A percentile compares a stretch with the other conserved stretches of the same genome.
These are phyloP conservation scores for Euphorbia peplus DNA, from an alignment of 345 rosid genomes.

Conservation along the genomic window DNA sequence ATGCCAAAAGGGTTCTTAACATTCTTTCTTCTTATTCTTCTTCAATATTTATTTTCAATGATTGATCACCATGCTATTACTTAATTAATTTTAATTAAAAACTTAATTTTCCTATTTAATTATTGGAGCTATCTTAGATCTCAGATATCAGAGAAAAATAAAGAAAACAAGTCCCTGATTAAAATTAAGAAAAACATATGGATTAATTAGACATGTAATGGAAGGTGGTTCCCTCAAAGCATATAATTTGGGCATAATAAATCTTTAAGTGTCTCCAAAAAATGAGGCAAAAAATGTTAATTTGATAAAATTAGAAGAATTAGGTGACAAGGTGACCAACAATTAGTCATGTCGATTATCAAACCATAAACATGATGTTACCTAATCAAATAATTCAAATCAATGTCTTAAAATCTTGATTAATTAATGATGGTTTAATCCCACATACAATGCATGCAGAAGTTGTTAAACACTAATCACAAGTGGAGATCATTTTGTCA, in stretches of 20 bases:
- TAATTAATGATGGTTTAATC: conserved; percentile 10
- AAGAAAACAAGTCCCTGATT: neutral
- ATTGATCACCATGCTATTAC: neutral
- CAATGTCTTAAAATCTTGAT: neutral
- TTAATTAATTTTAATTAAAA: neutral
- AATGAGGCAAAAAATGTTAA: conserved; percentile 18
- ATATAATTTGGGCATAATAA: conserved; percentile 12
- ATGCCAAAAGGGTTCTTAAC: neutral
- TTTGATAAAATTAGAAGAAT: conserved; percentile 7
- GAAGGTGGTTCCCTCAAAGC: neutral
- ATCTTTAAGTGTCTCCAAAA: conserved; percentile 18
- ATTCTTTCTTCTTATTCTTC: neutral
- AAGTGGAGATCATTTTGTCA: neutral
- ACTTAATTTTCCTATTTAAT: neutral
- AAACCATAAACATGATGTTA: conserved; percentile 16
- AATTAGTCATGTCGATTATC: conserved; percentile 24
- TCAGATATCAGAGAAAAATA: neutral
- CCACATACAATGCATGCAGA: conserved; percentile 28
- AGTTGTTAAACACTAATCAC: neutral
- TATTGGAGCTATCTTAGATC: neutral
- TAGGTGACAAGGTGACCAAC: conserved; percentile 36
- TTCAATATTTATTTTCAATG: neutral
- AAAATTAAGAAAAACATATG: neutral
- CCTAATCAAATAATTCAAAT: conserved; percentile 31
- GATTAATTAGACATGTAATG: neutral